Evolutionary conservation across 495 filamentous ascomycete genomes (phyloP).

Genomic region (Penicillium silybi): DNA sequence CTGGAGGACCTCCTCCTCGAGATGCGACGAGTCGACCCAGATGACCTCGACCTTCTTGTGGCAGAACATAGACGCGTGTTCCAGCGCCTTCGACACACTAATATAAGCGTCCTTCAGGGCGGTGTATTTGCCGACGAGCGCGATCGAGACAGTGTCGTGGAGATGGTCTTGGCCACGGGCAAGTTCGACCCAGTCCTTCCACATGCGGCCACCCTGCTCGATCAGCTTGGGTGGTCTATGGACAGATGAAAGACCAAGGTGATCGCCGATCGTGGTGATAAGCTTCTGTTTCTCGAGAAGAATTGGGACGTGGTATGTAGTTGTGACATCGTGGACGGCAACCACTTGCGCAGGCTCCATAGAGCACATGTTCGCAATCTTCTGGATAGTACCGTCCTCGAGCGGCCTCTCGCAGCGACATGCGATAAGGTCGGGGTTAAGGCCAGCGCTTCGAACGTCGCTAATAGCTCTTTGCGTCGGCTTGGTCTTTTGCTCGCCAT

Average conservation of each 20-base stretch:
- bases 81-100: conserved; percentile 75
- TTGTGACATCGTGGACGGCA: conserved; percentile 77
- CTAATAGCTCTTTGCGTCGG: conserved; percentile 89
- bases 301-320: conserved; percentile 88
- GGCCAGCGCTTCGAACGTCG: conserved; percentile 71
- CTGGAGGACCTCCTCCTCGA: conserved; percentile 65
- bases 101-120: conserved; percentile 80
- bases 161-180: conserved; percentile 55
- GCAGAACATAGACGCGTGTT: conserved; percentile 88
- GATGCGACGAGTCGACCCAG: conserved; percentile 79
- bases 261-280: conserved; percentile 51
- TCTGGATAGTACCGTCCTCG: conserved; percentile 69
- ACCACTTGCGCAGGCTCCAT: conserved; percentile 65
- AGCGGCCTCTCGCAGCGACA: conserved; percentile 81
- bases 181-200: conserved; percentile 69
- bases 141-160: conserved; percentile 71
- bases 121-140: conserved; percentile 88
- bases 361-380: conserved; percentile 72
- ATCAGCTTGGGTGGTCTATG: conserved; percentile 32
- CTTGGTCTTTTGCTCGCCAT: conserved; percentile 87
- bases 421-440: conserved; percentile 89
- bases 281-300: conserved; percentile 80
- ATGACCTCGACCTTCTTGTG: conserved; percentile 71
- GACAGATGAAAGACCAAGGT: conserved; percentile 18
- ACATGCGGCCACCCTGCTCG: conserved; percentile 59